A percentile compares a stretch with the other conserved stretches of the same genome.
Conservation (phyloP, 805 yeast genomes). For the Kodamaea lidongshanica region DNA sequence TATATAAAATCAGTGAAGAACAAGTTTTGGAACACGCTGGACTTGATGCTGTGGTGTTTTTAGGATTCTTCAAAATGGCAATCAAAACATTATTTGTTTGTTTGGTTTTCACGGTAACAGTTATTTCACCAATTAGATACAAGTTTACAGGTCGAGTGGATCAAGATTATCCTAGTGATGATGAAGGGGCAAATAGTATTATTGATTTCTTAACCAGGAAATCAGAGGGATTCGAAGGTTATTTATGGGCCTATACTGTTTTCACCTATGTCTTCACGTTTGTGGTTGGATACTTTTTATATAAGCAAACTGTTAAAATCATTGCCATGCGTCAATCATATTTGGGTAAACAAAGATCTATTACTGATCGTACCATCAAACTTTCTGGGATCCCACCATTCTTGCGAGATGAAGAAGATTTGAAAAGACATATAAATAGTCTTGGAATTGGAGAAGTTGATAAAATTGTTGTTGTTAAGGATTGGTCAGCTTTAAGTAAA, state of each 20-base stretch:
- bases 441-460: slow-evolving; percentile 77
- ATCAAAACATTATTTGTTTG: slow-evolving; percentile 61
- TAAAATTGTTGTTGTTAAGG: slow-evolving; percentile 72
- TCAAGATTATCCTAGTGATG: slow-evolving; percentile 20
- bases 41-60: slow-evolving; percentile 85
- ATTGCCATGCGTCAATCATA: slow-evolving; percentile 73
- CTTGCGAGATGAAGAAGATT: slow-evolving; percentile 61
- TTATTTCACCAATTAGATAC: slow-evolving; percentile 81
- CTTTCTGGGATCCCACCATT: slow-evolving; percentile 85
- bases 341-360: slow-evolving; percentile 78
- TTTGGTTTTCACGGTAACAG: slow-evolving; percentile 60
- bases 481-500: slow-evolving; percentile 72
- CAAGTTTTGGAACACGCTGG: slow-evolving; percentile 88
- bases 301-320: slow-evolving; percentile 65
- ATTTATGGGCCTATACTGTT: slow-evolving; percentile 79
- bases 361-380: slow-evolving; percentile 87
- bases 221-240: slow-evolving; percentile 41
- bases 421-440: slow-evolving; percentile 69
- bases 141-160: slow-evolving; percentile 78
- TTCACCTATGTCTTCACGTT: slow-evolving; percentile 84
- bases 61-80: slow-evolving; percentile 86
- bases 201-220: slow-evolving; percentile 10
- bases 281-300: slow-evolving; percentile 52
- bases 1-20: slow-evolving; percentile 60
- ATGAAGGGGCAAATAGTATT: slow-evolving; percentile 17